Evolutionary conservation across 345 rosid genomes (phyloP).

Genomic region (Atalantia buxifolia): DNA sequence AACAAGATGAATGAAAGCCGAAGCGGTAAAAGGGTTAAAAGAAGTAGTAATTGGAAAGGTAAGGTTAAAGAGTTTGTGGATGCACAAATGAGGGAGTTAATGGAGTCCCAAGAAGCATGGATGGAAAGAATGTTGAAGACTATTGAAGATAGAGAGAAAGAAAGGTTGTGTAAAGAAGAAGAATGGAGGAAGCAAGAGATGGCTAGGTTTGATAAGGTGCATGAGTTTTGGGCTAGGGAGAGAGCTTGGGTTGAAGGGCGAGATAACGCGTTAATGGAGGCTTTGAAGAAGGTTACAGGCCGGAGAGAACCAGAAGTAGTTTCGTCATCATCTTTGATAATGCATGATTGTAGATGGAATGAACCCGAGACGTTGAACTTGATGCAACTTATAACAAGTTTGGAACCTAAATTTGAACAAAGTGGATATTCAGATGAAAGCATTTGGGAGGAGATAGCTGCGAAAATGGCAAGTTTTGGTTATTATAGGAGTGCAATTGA

Average conservation of each 20-base stretch:
- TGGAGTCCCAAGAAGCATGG: slow-evolving; percentile 55
- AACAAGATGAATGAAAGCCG: slow-evolving; percentile 21
- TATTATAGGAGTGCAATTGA: slow-evolving; percentile 30
- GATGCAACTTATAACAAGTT: slow-evolving; percentile 32
- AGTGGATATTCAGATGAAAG: slow-evolving; percentile 25
- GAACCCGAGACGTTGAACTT: slow-evolving; percentile 45
- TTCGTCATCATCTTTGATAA: not conserved
- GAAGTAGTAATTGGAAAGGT: slow-evolving; percentile 27
- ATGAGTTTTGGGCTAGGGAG: slow-evolving; percentile 49
- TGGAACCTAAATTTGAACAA: slow-evolving; percentile 35
- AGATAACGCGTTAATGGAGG: slow-evolving; percentile 42
- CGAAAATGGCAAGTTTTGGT: slow-evolving; percentile 42
- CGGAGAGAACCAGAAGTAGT: slow-evolving; percentile 9
- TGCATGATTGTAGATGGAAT: slow-evolving; percentile 17
- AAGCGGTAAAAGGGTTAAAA: slow-evolving; percentile 17
- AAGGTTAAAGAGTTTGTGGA: slow-evolving; percentile 49
- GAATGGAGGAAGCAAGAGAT: slow-evolving; percentile 52
- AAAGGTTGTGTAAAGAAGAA: slow-evolving; percentile 40
- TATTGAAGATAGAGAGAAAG: slow-evolving; percentile 48
- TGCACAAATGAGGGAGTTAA: slow-evolving; percentile 37
- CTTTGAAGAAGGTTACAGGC: slow-evolving; percentile 34
- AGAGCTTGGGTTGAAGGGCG: slow-evolving; percentile 54
- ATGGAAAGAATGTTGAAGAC: slow-evolving; percentile 58
- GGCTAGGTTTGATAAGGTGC: slow-evolving; percentile 40
- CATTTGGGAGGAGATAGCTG: slow-evolving; percentile 42